Conservation (phyloP, 306 rosid genomes). For the Vigna mungo region DNA sequence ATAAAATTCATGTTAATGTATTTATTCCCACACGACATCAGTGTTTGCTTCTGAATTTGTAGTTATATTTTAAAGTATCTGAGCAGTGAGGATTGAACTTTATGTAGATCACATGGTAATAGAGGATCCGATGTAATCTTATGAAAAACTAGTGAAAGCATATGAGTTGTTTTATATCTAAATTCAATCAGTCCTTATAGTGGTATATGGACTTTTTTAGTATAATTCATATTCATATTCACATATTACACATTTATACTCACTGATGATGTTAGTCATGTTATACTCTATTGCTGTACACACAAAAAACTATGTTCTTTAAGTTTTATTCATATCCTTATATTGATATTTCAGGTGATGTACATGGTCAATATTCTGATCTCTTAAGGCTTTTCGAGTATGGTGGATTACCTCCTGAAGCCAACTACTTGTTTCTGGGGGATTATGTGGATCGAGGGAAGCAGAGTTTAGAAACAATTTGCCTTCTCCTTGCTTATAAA, state of each 20-base stretch:
- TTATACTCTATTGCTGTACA: neutral
- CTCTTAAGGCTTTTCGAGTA: constrained; percentile 94
- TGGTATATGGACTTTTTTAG: neutral
- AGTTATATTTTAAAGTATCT: neutral
- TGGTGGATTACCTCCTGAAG: constrained; percentile 92
- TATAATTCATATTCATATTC: neutral
- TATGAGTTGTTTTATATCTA: neutral
- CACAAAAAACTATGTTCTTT: constrained; percentile 3
- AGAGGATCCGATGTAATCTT: neutral
- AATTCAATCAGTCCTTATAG: neutral
- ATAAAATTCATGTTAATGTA: constrained; percentile 4
- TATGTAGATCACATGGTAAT: neutral
- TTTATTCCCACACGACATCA: neutral
- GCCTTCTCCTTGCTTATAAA: constrained; percentile 94
- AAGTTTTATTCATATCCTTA: constrained; percentile 24
- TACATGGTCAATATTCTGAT: constrained; percentile 96
- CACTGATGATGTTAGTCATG: neutral
- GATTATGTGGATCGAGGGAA: constrained; percentile 98
- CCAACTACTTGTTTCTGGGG: constrained; percentile 94
- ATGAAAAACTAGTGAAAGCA: neutral
- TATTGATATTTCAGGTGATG: constrained; percentile 69
- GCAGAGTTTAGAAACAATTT: constrained; percentile 93
- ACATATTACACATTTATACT: neutral
- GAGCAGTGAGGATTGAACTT: neutral
- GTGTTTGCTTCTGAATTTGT: constrained; percentile 1